Base-by-base conservation (phyloP, 108 stramenopile species). In the Skeletonema menzelii region DNA sequence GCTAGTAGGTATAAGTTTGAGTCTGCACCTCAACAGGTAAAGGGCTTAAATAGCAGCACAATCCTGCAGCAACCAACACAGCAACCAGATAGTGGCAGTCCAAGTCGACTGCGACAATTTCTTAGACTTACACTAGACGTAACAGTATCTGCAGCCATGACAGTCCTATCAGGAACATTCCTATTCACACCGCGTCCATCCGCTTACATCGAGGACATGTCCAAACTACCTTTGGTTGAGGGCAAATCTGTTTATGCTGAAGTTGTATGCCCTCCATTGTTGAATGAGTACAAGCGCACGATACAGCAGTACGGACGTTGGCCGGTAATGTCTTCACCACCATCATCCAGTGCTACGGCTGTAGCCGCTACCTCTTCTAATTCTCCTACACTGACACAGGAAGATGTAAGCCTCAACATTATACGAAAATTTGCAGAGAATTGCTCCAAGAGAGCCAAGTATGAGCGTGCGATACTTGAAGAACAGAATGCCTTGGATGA, bases 201-300 rank as follows among this genome's bases (percentile, higher is more conserved):
- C n/a, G 46, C 69, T 19, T 79, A 79, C 42, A 68, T 79, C 12
- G 71, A 79, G 28, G 78, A 79, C 28, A 79, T 79, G 78, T 59
- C 78, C 14, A 72, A 79, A 24, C 49, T 79, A 44, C 78, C 78
- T 20, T 28, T 79, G 31, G 78, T 79, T 2, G 71, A 68, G 35
- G 78, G 78, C 12, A 79, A 79, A 61, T 72, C 71, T 14, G 70
- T 72, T 0, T 79, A 79, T 59, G 78, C 78, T 15, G 78, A 79
- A 63, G 67, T 79, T 38, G 78, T 79, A 5, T 79, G 78, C 31
- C 78, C 78, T 72, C 78, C 78, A 6, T 63, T 79, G 49, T 38
- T 79, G 14, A 79, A 63, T 42, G 78, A 79, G 20, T 79, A 79
- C 20, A 67, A 67, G 63, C 60, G 47, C 38, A 67, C 68, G 2